Evolutionary conservation across 2,329 filamentous ascomycete species (phyloP), one percentile per base, ranked within the genome.

Genomic region (Elsinoe perseae): DNA sequence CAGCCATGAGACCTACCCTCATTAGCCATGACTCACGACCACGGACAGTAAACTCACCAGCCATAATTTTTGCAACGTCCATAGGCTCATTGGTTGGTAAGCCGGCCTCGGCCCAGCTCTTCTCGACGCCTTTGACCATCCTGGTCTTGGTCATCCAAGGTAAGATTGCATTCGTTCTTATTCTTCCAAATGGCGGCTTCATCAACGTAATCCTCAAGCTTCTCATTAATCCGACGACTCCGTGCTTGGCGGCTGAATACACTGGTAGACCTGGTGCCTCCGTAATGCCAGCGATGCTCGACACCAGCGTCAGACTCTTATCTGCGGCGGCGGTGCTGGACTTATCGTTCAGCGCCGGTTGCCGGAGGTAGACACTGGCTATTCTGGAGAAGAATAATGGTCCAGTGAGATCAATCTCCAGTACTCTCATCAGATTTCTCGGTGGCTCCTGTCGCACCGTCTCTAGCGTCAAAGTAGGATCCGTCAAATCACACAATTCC

Each of bases 231-330:
- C 77, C 77, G 25, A 77, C 67, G 0, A 80, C 71, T n/a, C 74
- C 76, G 59, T 79, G 77, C 60, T 80, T 78, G 4, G 71, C 68
- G 0, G 75, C 67, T 2, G 72, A 71, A 60, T 80, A 79, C 21
- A 77, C 67, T 50, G 73, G 73, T 1, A 78, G 63, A 0, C 74
- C 75, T 0, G 77, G 75, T 3, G 72, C 70, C 34, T 77, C 74
- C 14, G 73, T 74, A 60, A 79, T 77, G 2, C 76, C 76, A 0
- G 76, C 75, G 1, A 74, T 69, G 5, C 72, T 77, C 42, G 73
- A 72, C 30, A 76, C 68, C 8, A 77, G 67, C 0, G 70, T 70
- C 50, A 77, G 65, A 8, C 72, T 75, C 23, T 72, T 72, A 58
- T 76, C 72, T 6, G 65, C 62, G 1, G 60, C 59, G 0, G 62